Evolutionary conservation across 306 rosid species (phyloP).

Genomic region (Adenanthera pavonina): DNA sequence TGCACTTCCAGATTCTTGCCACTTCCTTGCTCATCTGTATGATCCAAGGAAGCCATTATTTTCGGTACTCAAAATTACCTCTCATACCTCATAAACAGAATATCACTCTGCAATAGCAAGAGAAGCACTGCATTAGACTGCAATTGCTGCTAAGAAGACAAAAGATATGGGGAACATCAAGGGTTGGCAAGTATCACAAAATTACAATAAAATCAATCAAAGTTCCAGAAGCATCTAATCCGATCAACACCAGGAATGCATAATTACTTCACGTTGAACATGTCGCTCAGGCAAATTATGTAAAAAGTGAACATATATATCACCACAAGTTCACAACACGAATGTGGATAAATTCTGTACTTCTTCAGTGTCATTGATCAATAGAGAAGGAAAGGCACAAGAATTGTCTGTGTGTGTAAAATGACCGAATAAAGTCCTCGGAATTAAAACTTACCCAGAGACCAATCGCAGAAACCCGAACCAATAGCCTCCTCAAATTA

Average conservation of each 20-base stretch:
- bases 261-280: background rate
- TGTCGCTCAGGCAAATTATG: background rate
- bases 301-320: background rate
- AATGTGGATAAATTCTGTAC: background rate
- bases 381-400: slow-evolving; percentile 5
- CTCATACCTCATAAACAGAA: no score
- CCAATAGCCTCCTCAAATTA: background rate
- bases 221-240: background rate
- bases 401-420: background rate
- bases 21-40: slow-evolving; percentile 41
- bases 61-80: background rate
- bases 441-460: slow-evolving; percentile 42
- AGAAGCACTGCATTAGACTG: slow-evolving; percentile 25
- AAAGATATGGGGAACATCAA: background rate
- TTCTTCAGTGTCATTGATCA: slow-evolving; percentile 20
- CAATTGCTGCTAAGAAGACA: slow-evolving; percentile 22
- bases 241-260: background rate
- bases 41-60: slow-evolving; percentile 42
- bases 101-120: slow-evolving; percentile 27
- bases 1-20: slow-evolving; percentile 47
- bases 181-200: background rate
- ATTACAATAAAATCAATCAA: background rate
- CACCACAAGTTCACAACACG: slow-evolving; percentile 1
- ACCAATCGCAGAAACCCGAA: slow-evolving; percentile 2
- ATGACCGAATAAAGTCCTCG: background rate